Evolutionary conservation across 371 early-diverging fungal species (phyloP).

Genomic region (Mortierella sp.): DNA sequence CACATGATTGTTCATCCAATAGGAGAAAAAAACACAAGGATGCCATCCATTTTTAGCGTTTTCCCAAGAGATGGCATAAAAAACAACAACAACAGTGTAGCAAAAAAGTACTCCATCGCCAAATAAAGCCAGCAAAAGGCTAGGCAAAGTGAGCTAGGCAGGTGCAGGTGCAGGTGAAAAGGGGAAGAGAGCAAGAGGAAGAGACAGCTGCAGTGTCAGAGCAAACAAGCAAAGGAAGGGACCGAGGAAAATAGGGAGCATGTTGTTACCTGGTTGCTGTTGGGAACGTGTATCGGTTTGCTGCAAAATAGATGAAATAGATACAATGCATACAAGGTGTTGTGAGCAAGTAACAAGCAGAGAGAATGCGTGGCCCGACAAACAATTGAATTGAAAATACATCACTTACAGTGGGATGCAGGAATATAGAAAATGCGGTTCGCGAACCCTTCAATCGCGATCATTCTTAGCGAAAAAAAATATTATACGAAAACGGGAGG

Average conservation of each 20-base stretch:
- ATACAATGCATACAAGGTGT: neutral
- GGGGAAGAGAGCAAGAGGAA: neutral
- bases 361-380: too few species aligned
- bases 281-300: neutral
- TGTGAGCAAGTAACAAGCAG: neutral
- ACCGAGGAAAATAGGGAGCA: neutral
- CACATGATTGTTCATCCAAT: constrained; percentile 1
- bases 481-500: too few species aligned
- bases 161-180: too few species aligned
- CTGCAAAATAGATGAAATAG: constrained; percentile 9
- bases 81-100: neutral
- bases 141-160: neutral
- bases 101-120: neutral
- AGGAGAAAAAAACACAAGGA: neutral
- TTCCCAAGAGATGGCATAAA: neutral
- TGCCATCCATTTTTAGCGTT: neutral
- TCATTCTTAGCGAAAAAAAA: too few species aligned
- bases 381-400: too few species aligned
- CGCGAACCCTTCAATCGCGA: too few species aligned
- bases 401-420: too few species aligned
- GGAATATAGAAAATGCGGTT: too few species aligned
- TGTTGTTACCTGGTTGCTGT: neutral
- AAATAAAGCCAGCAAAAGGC: neutral
- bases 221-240: neutral
- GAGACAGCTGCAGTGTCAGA: neutral